Base-by-base conservation (phyloP, 345 rosid species). In the Angophora floribunda region DNA sequence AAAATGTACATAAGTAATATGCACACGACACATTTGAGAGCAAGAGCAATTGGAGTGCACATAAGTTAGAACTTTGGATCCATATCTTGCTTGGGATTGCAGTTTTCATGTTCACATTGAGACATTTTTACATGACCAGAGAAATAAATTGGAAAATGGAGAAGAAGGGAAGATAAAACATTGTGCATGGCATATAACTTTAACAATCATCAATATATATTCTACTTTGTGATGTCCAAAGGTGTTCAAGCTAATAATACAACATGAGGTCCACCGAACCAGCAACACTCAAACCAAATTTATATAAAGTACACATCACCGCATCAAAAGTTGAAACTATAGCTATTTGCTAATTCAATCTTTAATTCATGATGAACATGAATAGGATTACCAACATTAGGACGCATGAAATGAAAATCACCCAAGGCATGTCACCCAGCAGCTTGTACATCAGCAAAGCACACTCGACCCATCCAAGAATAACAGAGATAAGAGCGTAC, bases 51-150 rank as follows among this genome's bases (percentile, higher is more conserved):
- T 4, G 9, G 2, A 55, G 61, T 55, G 61, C 61, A 55, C 2
- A 21, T 26, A 55, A 55, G 1, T 55, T 5, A 55, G 11, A 55
- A 55, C 28, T 0, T 55, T 21, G 61, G 11, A 21, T 55, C 59
- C 11, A 53, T 53, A 19, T 53, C 61, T 21, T 55, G 8, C 26
- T 55, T 0, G 0, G 5, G 61, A 55, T 55, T 0, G 2, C 10
- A 55, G 5, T 53, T 55, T 55, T 55, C 0, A 21, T 55, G 59
- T 55, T 55, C 59, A 21, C 5, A 2, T 55, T 55, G 59, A 3
- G 59, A 55, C 59, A 21, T 55, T 55, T 55, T 1, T 55, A 55
- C 59, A 55, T 21, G 59, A 55, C 10, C 26, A 21, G 10, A 55
- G 2, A 55, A 21, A 55, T 21, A 55, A 55, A 55, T 55, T 55